Evolutionary conservation across 306 rosid species (phyloP).

Genomic region (Betula pendula): DNA sequence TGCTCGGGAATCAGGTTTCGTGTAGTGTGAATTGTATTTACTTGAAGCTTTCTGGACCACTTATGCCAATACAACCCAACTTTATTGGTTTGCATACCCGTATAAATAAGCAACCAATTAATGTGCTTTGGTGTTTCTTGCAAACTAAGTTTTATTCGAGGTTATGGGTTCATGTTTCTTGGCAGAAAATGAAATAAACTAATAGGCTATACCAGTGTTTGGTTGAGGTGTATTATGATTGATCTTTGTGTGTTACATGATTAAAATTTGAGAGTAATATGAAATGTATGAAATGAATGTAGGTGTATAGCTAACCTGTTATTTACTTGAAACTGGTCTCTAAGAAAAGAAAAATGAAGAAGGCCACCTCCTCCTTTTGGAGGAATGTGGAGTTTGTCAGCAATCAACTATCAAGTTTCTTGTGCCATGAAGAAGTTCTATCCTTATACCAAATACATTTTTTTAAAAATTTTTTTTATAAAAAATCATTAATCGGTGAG

Average conservation of each 20-base stretch:
- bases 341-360: background rate
- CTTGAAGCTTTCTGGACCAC: no score
- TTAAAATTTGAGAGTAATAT: background rate
- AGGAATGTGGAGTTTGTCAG: no score
- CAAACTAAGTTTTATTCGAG: background rate
- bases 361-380: background rate
- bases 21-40: no score
- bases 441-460: background rate
- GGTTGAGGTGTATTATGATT: background rate
- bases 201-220: background rate
- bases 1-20: background rate
- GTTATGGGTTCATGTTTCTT: background rate
- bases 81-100: background rate
- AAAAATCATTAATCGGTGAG: background rate
- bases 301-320: background rate
- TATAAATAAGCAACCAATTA: background rate
- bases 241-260: background rate
- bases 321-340: background rate
- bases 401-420: background rate
- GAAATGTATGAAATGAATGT: background rate
- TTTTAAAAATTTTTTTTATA: no score
- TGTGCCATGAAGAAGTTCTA: background rate
- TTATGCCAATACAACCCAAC: background rate
- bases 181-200: background rate
- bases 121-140: background rate